phyloP scores from a whole-genome alignment of 2,329 filamentous ascomycete genomes.

The Alternaria atra region DNA sequence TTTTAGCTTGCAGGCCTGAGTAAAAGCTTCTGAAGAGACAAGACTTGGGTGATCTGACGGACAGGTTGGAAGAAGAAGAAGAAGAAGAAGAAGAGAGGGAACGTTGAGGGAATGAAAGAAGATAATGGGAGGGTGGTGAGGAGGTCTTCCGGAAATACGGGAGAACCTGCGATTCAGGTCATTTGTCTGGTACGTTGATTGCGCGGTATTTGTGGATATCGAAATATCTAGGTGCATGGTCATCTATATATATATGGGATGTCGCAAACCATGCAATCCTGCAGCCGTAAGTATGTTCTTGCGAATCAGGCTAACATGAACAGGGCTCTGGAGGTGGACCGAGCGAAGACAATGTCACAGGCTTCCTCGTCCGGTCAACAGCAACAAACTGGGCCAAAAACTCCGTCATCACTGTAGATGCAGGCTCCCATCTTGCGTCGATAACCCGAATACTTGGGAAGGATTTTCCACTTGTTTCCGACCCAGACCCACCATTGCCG shows the following conservation, averaged over 20 bases:
- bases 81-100: slow-evolving; percentile 4
- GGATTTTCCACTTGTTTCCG: slow-evolving; percentile 58
- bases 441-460: slow-evolving; percentile 80
- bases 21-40: neutral
- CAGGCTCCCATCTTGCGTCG: slow-evolving; percentile 85
- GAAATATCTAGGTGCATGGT: neutral
- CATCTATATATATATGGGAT: neutral
- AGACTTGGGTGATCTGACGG: neutral
- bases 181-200: slow-evolving; percentile 56
- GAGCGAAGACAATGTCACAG: slow-evolving; percentile 87
- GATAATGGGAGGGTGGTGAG: slow-evolving; percentile 50
- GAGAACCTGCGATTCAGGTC: slow-evolving; percentile 57
- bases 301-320: slow-evolving; percentile 18
- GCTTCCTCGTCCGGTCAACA: slow-evolving; percentile 85
- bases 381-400: slow-evolving; percentile 80
- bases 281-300: neutral
- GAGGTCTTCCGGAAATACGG: slow-evolving; percentile 46
- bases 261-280: neutral
- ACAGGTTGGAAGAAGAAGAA: neutral
- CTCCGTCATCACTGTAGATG: slow-evolving; percentile 91
- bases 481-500: slow-evolving; percentile 20
- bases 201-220: neutral
- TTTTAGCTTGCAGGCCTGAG: neutral
- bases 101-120: slow-evolving; percentile 53
- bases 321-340: slow-evolving; percentile 92